Evolutionary conservation across 495 filamentous ascomycete species (phyloP).

Genomic region (Annulohypoxylon bovei): DNA sequence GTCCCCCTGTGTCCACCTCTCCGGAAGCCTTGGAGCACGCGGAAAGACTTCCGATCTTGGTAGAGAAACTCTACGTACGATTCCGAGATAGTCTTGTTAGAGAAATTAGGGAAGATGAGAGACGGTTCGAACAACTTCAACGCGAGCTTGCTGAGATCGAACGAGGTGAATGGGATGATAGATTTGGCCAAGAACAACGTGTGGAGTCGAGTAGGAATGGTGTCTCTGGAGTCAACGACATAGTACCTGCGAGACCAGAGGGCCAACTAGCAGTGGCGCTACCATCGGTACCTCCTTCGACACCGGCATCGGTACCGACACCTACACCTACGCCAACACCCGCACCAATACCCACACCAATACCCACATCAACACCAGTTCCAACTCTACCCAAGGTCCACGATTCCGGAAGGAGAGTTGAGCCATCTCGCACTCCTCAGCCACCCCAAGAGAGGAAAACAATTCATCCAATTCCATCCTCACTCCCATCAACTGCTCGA

Average conservation of each 20-base stretch:
- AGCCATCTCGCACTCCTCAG: constrained; percentile 31
- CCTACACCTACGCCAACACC: constrained; percentile 58
- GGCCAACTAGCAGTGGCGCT: constrained; percentile 28
- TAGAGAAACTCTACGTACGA: constrained; percentile 75
- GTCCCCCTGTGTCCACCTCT: constrained; percentile 68
- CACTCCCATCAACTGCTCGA: constrained; percentile 21
- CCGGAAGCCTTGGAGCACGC: constrained; percentile 71
- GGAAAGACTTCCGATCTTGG: constrained; percentile 72
- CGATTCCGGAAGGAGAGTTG: constrained; percentile 28
- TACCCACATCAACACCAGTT: constrained; percentile 12
- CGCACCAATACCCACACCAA: constrained; percentile 59
- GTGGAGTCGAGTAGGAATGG: constrained; percentile 38
- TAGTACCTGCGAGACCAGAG: constrained; percentile 22
- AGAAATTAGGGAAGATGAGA: constrained; percentile 80
- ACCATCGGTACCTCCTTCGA: constrained; percentile 35
- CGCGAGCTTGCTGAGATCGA: constrained; percentile 76
- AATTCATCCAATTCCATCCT: constrained; percentile 15
- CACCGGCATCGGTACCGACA: constrained; percentile 21
- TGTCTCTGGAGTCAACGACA: constrained; percentile 19
- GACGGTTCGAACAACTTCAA: constrained; percentile 67
- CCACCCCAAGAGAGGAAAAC: constrained; percentile 22
- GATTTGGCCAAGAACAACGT: constrained; percentile 28
- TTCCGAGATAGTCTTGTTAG: constrained; percentile 74
- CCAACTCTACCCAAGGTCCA: constrained; percentile 26
- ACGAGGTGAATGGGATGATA: constrained; percentile 53